phyloP scores from a whole-genome alignment of 1,284 basidiomycete genomes.

The Lignosus rhinocerotis region DNA sequence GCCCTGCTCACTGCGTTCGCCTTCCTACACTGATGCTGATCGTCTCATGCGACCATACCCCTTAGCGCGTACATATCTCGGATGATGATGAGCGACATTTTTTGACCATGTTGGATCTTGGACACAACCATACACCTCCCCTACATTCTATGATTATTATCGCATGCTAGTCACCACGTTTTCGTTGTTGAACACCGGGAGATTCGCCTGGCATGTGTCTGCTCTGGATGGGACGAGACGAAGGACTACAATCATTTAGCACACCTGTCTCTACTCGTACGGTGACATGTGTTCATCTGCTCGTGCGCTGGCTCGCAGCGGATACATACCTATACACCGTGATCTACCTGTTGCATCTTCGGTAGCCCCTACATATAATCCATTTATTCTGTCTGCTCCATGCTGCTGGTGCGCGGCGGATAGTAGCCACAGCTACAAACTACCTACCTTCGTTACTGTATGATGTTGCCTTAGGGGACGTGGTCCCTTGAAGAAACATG shows the following conservation, averaged over 20 bases:
- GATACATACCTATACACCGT: background rate
- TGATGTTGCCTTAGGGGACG: too few species aligned
- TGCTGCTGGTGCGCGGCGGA: too few species aligned
- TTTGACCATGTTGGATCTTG: slow-evolving; percentile 9
- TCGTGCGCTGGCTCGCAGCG: background rate
- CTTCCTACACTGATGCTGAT: slow-evolving; percentile 4
- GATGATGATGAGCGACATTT: slow-evolving; percentile 11
- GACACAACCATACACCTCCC: background rate
- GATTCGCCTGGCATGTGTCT: background rate
- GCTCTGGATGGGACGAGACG: background rate
- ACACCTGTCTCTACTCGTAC: slow-evolving; percentile 11
- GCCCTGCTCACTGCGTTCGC: slow-evolving; percentile 14
- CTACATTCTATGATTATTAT: background rate
- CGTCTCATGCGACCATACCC: background rate
- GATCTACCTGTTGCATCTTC: too few species aligned
- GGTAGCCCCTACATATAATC: too few species aligned
- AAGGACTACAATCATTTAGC: slow-evolving; percentile 1
- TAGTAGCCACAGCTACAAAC: too few species aligned
- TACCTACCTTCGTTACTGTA: too few species aligned
- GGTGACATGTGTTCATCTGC: background rate
- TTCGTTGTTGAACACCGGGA: too few species aligned
- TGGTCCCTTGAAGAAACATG: too few species aligned
- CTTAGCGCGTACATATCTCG: background rate
- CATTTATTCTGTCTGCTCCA: background rate
- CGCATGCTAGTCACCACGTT: background rate